Evolutionary conservation across 2,329 filamentous ascomycete species (phyloP).

Genomic region (Bipolaris zeicola): DNA sequence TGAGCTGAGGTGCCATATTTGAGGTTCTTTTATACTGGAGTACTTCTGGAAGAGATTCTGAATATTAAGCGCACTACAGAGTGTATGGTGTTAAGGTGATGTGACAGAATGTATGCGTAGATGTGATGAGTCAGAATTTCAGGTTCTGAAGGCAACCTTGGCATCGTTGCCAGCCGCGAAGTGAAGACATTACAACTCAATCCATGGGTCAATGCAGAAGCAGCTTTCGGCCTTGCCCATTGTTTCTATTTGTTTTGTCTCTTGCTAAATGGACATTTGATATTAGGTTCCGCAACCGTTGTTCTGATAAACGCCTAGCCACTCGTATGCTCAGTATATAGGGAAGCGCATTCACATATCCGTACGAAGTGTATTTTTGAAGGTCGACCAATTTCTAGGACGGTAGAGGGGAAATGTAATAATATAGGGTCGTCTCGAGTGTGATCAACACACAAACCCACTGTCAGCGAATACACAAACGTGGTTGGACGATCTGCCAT

Average conservation of each 20-base stretch:
- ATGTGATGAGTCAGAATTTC: not conserved
- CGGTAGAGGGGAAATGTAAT: too few relatives aligned
- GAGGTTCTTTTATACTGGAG: not conserved
- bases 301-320: not conserved
- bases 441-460: not conserved
- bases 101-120: not conserved
- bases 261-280: not conserved
- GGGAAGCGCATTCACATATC: too few relatives aligned
- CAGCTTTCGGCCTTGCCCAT: too few relatives aligned
- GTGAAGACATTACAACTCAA: not conserved
- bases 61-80: not conserved
- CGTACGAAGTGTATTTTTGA: too few relatives aligned
- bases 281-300: not conserved
- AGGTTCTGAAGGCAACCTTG: not conserved
- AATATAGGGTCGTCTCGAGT: too few relatives aligned
- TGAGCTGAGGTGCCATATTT: constrained; percentile 59
- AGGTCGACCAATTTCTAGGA: too few relatives aligned
- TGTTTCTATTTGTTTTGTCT: not conserved
- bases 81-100: too few relatives aligned
- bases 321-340: too few relatives aligned
- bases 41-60: not conserved
- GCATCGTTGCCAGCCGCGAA: not conserved
- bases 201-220: too few relatives aligned
- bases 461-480: not conserved
- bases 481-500: not conserved